Evolutionary conservation across 129 eudicot genomes (phyloP).

Genomic region (Erigeron canadensis): DNA sequence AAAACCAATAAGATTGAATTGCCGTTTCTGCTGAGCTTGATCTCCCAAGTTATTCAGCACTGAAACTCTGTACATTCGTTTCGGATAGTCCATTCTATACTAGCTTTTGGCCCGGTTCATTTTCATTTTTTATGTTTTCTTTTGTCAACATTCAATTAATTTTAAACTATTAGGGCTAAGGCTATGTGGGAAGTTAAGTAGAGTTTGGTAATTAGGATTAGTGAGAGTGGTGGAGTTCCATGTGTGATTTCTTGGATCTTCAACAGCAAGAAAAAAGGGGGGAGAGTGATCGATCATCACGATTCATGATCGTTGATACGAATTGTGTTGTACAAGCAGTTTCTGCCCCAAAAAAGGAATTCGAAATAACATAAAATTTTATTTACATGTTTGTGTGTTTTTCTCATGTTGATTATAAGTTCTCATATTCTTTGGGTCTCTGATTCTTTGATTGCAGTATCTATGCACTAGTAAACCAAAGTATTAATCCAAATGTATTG

Average conservation of each 20-base stretch:
- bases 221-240: conserved; percentile 20
- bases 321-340: conserved; percentile 21
- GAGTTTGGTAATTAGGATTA: conserved; percentile 25
- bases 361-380: conserved; percentile 7
- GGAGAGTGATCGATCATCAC: conserved; percentile 17
- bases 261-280: not conserved
- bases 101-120: conserved; percentile 2
- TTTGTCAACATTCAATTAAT: not conserved
- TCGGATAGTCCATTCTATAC: conserved; percentile 15
- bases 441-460: not conserved
- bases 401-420: not conserved
- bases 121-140: not conserved
- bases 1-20: conserved; percentile 29
- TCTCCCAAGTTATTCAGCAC: conserved; percentile 53
- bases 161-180: conserved; percentile 12
- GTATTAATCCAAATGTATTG: no score
- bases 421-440: not conserved
- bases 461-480: no score
- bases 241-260: conserved; percentile 27
- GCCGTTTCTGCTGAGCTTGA: conserved; percentile 48
- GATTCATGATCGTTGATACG: conserved; percentile 8
- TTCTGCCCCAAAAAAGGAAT: conserved; percentile 23
- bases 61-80: conserved; percentile 17
- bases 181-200: conserved; percentile 21
- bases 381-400: not conserved